Conservation (phyloP, 768 basidiomycete genomes). For the Xerocomus potaroensis region DNA sequence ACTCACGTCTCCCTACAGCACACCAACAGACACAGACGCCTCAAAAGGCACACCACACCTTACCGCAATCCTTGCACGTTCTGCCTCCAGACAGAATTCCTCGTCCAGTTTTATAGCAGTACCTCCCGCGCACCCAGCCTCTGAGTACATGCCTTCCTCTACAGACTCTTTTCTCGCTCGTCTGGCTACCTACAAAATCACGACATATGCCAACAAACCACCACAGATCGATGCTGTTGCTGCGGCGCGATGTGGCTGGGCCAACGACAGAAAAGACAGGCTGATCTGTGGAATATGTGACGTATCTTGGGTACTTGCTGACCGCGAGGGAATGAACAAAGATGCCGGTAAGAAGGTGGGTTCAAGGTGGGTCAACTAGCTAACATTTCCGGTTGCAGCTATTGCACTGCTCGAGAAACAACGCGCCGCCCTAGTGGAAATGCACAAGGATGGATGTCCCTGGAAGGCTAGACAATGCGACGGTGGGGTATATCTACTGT, state of each 20-base stretch:
- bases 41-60: slow-evolving; percentile 66
- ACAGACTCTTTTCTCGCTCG: slow-evolving; percentile 67
- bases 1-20: slow-evolving; percentile 2
- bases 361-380: slow-evolving; percentile 11
- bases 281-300: slow-evolving; percentile 69
- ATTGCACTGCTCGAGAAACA: slow-evolving; percentile 74
- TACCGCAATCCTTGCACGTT: slow-evolving; percentile 65
- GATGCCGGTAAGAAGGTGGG: slow-evolving; percentile 66
- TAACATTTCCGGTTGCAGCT: slow-evolving; percentile 38
- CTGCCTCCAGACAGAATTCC: slow-evolving; percentile 50
- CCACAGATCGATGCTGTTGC: slow-evolving; percentile 70
- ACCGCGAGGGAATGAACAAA: slow-evolving; percentile 64
- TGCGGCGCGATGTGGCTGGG: slow-evolving; percentile 80
- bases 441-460: slow-evolving; percentile 79
- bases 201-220: slow-evolving; percentile 80
- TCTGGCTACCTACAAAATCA: slow-evolving; percentile 70
- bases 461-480: slow-evolving; percentile 83
- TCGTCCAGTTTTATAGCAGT: slow-evolving; percentile 41
- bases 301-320: slow-evolving; percentile 69
- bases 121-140: slow-evolving; percentile 26
- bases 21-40: slow-evolving; percentile 25
- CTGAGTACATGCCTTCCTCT: slow-evolving; percentile 78
- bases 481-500: slow-evolving; percentile 42
- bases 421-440: slow-evolving; percentile 54
- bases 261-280: slow-evolving; percentile 78